Evolutionary conservation across 73 alveolate species (phyloP).

Genomic region (Urostyla sp.): DNA sequence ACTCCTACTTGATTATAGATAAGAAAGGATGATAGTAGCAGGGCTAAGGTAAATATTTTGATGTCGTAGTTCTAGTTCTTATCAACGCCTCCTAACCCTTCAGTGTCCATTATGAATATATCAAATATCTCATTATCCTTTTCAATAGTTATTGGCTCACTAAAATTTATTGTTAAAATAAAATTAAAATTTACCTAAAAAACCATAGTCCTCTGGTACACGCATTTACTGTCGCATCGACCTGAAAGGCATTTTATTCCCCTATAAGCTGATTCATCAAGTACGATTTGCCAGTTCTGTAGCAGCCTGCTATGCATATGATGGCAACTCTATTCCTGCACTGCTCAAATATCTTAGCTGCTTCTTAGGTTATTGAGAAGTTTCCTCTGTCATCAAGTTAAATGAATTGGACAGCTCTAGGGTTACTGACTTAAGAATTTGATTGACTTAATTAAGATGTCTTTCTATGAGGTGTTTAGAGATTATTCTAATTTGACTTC

Average conservation of each 20-base stretch:
- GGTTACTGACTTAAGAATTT: no score
- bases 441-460: no score
- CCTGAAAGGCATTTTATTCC: constrained; percentile 75
- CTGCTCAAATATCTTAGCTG: constrained; percentile 10
- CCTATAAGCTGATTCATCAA: constrained; percentile 92
- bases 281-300: constrained; percentile 97
- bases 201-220: constrained; percentile 98
- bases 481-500: no score
- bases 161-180: no score
- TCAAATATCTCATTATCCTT: constrained; percentile 85
- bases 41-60: constrained; percentile 91
- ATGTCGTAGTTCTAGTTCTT: constrained; percentile 92
- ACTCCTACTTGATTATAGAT: constrained; percentile 93
- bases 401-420: constrained; percentile 46
- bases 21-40: constrained; percentile 87
- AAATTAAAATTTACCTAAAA: no score
- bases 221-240: constrained; percentile 88
- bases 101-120: constrained; percentile 92
- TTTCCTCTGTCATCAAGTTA: constrained; percentile 33
- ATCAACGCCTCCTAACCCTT: constrained; percentile 97
- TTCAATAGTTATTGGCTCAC: constrained; percentile 86
- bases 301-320: constrained; percentile 96
- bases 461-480: no score
- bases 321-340: constrained; percentile 65
- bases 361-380: constrained; percentile 18